A percentile compares a stretch with the other conserved stretches of the same genome.
These are phyloP conservation scores for Cyclostephanos invisitatus DNA, from an alignment of 108 stramenopile genomes.

Conservation along the genomic window DNA sequence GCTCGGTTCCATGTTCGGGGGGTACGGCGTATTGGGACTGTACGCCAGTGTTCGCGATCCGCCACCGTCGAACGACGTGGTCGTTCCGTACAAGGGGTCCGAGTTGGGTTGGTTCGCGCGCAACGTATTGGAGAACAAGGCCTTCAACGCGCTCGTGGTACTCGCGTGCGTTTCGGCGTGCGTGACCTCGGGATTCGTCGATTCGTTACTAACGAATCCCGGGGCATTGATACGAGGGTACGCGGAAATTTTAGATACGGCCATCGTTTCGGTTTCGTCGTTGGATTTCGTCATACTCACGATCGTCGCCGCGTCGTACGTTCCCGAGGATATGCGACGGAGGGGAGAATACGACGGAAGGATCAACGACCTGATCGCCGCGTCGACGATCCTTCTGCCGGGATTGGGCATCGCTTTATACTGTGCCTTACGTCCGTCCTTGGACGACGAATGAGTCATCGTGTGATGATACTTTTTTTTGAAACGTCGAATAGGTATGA, in stretches of 20 bases:
- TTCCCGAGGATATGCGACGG: conserved; percentile 58
- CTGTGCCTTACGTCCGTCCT: conserved; percentile 57
- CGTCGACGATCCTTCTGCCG: conserved; percentile 54
- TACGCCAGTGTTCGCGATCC: conserved; percentile 56
- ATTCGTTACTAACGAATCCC: conserved; percentile 25
- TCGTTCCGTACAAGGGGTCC: no score
- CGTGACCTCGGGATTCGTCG: conserved; percentile 26
- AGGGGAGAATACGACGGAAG: conserved; percentile 27
- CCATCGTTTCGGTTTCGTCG: conserved; percentile 56
- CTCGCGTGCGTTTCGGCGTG: conserved; percentile 20
- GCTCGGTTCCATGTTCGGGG: conserved; percentile 37
- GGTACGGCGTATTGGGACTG: conserved; percentile 58
- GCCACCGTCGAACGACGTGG: conserved; percentile 15
- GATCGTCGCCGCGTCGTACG: conserved; percentile 45
- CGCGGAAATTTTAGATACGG: conserved; percentile 38
- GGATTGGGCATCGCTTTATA: conserved; percentile 59
- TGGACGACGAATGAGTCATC: conserved; percentile 32
- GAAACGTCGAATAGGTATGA: neutral
- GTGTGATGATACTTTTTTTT: no score
- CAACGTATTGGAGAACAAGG: conserved; percentile 70
- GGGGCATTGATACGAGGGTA: conserved; percentile 36
- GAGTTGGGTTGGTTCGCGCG: conserved; percentile 66
- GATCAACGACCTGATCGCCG: conserved; percentile 39
- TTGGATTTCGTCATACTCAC: conserved; percentile 61
- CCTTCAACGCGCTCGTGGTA: conserved; percentile 41